Base-by-base conservation (phyloP, 495 filamentous ascomycete species). In the Lineolata rhizophorae region DNA sequence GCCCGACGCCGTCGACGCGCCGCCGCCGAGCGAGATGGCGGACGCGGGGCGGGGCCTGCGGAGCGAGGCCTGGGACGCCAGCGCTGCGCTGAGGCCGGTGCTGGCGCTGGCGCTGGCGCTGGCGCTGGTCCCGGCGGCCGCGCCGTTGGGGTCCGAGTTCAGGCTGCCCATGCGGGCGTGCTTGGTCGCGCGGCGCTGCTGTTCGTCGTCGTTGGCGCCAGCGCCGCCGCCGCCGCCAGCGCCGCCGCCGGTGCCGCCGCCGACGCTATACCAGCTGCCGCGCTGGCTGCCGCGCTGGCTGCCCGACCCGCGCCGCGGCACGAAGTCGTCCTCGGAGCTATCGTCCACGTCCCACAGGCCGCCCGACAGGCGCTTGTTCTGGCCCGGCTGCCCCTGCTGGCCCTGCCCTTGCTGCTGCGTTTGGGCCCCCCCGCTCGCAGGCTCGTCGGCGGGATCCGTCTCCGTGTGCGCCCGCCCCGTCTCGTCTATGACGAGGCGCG, bases 401-500 rank as follows among this genome's bases (percentile, higher is more conserved):
- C 12, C 22, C 8, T 8, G 22, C 8, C 22, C 8, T 26, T 8
- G 22, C 22, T 30, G 35, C n/a, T n/a, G n/a, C n/a, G n/a, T n/a
- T n/a, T n/a, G n/a, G n/a, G n/a, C n/a, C n/a, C n/a, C n/a, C n/a
- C n/a, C n/a, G n/a, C n/a, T n/a, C n/a, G 39, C 14, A 27, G 35
- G 14, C 1, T 45, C 40, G 2, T 45, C 39, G 0, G 36, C 34
- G 17, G 35, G 34, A 18, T 30, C 36, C 5, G 48, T 54, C 37
- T 55, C 52, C 1, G 52, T 55, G 2, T 51, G 42, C 5, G 52
- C 52, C 14, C 41, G 36, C 9, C 52, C 52, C 31, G 38, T 43
- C 31, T 53, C 46, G 37, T 53, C 52, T 24, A 55, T 44, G 20
- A 52, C 40, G 32, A 54, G 47, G 5, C 49, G 44, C 11, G 47